Percentiles rank a stretch among this genome's conserved stretches.
These are phyloP conservation scores for Chaetoceros tenuissimus DNA, from an alignment of 108 stramenopile genomes.

Conservation along the genomic window DNA sequence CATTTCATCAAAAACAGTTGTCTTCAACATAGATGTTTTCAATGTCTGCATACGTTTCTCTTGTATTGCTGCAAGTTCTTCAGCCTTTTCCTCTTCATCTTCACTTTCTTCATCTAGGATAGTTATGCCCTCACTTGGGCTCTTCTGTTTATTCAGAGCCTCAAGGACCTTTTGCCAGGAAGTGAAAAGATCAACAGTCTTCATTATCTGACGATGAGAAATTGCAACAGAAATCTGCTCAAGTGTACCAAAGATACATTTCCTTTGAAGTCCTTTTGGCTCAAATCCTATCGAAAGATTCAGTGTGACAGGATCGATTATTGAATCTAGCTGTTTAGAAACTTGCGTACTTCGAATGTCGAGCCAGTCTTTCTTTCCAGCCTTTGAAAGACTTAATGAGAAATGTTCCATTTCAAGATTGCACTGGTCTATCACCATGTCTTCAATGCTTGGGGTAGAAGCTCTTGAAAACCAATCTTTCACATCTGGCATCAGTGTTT, in stretches of 20 bases:
- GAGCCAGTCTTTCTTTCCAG: constrained; percentile 6
- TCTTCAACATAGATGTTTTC: constrained; percentile 3
- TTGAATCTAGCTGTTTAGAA: constrained; percentile 3
- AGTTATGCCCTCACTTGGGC: constrained; percentile 13
- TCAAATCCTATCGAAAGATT: constrained; percentile 57
- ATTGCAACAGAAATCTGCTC: constrained; percentile 45
- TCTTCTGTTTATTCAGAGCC: constrained; percentile 11
- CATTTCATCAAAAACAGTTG: constrained; percentile 19
- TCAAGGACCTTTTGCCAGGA: constrained; percentile 45
- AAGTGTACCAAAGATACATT: constrained; percentile 60
- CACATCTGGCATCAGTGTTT: constrained; percentile 30
- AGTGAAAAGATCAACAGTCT: constrained; percentile 40
- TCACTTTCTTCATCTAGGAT: constrained; percentile 15
- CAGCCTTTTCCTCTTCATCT: no score
- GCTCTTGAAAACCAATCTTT: constrained; percentile 45
- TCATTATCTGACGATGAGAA: constrained; percentile 44
- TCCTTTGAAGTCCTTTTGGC: constrained; percentile 23
- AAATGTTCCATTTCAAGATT: constrained; percentile 42
- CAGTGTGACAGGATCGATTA: constrained; percentile 67
- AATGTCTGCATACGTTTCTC: no score
- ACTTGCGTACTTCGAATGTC: not conserved
- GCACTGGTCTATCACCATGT: constrained; percentile 31
- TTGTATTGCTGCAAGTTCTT: no score
- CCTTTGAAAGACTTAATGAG: constrained; percentile 21
- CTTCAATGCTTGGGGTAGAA: constrained; percentile 16